Conservation (phyloP, 371 early-diverging fungal species). For the Apophysomyces sp. region DNA sequence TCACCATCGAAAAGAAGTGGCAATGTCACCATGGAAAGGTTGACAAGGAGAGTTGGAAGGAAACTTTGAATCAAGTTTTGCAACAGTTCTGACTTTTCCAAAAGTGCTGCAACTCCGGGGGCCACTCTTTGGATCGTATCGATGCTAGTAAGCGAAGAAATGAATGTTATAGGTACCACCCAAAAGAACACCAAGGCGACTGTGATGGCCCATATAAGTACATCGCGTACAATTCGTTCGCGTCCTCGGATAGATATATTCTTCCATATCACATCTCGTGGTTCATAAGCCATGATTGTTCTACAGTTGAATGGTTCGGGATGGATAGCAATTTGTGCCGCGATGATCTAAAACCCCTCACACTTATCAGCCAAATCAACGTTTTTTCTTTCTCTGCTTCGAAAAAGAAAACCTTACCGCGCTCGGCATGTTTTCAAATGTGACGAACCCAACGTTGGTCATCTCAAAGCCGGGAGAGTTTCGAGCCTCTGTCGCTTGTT, state of each 20-base stretch:
- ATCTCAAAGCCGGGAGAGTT: constrained; percentile 26
- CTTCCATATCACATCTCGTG: constrained; percentile 71
- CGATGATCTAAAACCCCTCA: constrained; percentile 45
- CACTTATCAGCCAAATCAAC: background rate
- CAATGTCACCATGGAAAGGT: constrained; percentile 53
- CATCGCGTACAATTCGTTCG: constrained; percentile 40
- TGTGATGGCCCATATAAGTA: constrained; percentile 43
- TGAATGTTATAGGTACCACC: constrained; percentile 43
- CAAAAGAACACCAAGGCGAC: constrained; percentile 39
- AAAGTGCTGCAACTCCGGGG: constrained; percentile 12
- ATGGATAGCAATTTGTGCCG: constrained; percentile 56
- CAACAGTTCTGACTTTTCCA: constrained; percentile 24
- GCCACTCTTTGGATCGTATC: constrained; percentile 27
- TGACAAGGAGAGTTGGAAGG: constrained; percentile 53
- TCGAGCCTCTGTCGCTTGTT: constrained; percentile 26
- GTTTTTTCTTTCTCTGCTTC: too few species aligned
- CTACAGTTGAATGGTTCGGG: constrained; percentile 69
- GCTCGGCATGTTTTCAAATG: constrained; percentile 40
- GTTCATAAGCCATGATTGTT: constrained; percentile 69
- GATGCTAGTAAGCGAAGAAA: constrained; percentile 51
- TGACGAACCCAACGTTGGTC: constrained; percentile 46
- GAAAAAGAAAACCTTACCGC: constrained; percentile 29
- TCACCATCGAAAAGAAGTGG: constrained; percentile 61
- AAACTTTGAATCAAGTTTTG: constrained; percentile 47
- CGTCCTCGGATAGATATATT: constrained; percentile 55